Evolutionary conservation across 192 early-diverging fungal genomes (phyloP).

Genomic region (Chytriomyces sp.): DNA sequence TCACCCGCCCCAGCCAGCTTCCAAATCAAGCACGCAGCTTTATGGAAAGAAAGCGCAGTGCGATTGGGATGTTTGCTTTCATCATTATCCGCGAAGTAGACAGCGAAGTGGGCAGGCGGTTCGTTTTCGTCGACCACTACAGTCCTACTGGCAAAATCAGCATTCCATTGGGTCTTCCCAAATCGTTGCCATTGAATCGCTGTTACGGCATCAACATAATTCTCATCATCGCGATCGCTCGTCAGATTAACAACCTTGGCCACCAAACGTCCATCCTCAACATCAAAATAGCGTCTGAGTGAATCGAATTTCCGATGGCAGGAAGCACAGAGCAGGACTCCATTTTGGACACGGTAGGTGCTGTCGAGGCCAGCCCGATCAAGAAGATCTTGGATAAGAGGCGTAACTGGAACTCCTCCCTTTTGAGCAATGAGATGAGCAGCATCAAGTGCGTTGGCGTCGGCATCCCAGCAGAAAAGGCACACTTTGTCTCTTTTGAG

Average conservation of each 20-base stretch:
- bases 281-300: slow-evolving; percentile 18
- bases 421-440: slow-evolving; percentile 10
- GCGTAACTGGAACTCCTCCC: not conserved
- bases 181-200: not conserved
- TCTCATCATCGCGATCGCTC: not conserved
- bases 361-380: slow-evolving; percentile 3
- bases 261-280: slow-evolving; percentile 8
- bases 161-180: not conserved
- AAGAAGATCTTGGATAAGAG: not conserved
- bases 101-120: slow-evolving; percentile 8
- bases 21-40: no score
- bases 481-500: slow-evolving; percentile 12
- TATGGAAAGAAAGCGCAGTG: no score
- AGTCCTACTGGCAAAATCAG: not conserved
- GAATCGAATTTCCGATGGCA: not conserved
- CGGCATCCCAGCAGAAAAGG: slow-evolving; percentile 6
- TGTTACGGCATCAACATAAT: slow-evolving; percentile 10
- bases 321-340: not conserved
- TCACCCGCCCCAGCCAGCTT: no score
- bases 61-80: not conserved
- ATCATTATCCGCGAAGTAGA: slow-evolving; percentile 17
- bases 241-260: slow-evolving; percentile 28
- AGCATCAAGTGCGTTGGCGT: not conserved
- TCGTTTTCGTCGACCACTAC: not conserved
- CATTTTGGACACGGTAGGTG: slow-evolving; percentile 18